Evolutionary conservation across 768 basidiomycete species (phyloP).

Genomic region (Tricholoma bakamatsutake): DNA sequence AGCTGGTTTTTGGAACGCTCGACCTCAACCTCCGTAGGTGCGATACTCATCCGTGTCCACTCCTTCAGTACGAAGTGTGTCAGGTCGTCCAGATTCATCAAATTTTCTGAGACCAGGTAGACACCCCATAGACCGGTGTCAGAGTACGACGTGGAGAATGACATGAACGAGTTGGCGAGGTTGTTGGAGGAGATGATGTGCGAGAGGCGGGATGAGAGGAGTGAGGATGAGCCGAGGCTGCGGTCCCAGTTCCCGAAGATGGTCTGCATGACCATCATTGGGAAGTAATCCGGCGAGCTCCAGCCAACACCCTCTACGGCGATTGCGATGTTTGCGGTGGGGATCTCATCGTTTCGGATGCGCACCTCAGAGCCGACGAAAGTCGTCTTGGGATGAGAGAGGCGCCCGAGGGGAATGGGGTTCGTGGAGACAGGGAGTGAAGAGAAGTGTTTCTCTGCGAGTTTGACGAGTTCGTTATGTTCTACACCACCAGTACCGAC

Average conservation of each 20-base stretch:
- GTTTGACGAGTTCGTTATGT: conserved; percentile 86
- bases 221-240: conserved; percentile 82
- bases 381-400: conserved; percentile 66
- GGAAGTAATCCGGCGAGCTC: conserved; percentile 98
- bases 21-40: conserved; percentile 79
- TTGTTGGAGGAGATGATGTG: conserved; percentile 89
- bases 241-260: conserved; percentile 99
- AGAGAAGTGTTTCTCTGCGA: conserved; percentile 92
- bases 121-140: conserved; percentile 99
- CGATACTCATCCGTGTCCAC: conserved; percentile 92
- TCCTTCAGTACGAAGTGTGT: conserved; percentile 91
- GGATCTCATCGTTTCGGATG: conserved; percentile 85
- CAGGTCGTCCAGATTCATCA: conserved; percentile 89
- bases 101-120: conserved; percentile 94
- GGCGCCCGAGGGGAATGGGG: conserved; percentile 84
- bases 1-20: conserved; percentile 98
- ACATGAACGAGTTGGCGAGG: conserved; percentile 99
- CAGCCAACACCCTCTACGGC: conserved; percentile 98
- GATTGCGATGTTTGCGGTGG: conserved; percentile 90
- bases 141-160: conserved; percentile 97
- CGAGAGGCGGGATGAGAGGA: conserved; percentile 87
- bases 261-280: conserved; percentile 97
- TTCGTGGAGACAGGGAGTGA: conserved; percentile 79
- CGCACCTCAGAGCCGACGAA: conserved; percentile 96
- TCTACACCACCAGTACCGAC: conserved; percentile 96